These are phyloP conservation scores for Lindgomyces ingoldianus DNA, from an alignment of 495 filamentous ascomycete genomes.

Conservation along the genomic window DNA sequence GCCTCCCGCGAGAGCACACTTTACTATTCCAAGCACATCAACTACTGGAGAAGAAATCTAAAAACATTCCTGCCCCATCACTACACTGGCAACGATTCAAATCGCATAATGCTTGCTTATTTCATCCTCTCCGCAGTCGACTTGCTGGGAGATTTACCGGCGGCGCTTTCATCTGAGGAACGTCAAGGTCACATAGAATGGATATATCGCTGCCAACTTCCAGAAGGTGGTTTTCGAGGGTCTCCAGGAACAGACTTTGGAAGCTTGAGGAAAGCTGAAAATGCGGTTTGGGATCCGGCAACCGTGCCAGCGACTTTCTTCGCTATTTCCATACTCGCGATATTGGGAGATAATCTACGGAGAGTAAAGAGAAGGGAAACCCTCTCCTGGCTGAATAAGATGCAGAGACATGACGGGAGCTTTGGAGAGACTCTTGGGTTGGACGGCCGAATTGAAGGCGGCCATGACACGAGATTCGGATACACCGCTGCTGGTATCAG, in stretches of 20 bases:
- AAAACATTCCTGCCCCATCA: slow-evolving; percentile 75
- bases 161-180: slow-evolving; percentile 58
- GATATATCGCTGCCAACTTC: slow-evolving; percentile 75
- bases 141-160: slow-evolving; percentile 64
- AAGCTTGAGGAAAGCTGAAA: slow-evolving; percentile 48
- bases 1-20: slow-evolving; percentile 27
- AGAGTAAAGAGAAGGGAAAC: slow-evolving; percentile 67
- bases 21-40: slow-evolving; percentile 74
- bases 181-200: slow-evolving; percentile 63
- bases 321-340: slow-evolving; percentile 70
- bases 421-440: slow-evolving; percentile 80
- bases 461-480: slow-evolving; percentile 82
- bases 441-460: slow-evolving; percentile 66
- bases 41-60: slow-evolving; percentile 90
- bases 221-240: slow-evolving; percentile 76
- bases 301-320: slow-evolving; percentile 86
- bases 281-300: slow-evolving; percentile 71
- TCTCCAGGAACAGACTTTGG: slow-evolving; percentile 67
- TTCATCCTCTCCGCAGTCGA: slow-evolving; percentile 86
- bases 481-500: slow-evolving; percentile 79
- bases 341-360: slow-evolving; percentile 73
- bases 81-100: slow-evolving; percentile 85
- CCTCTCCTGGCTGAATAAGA: slow-evolving; percentile 68
- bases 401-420: slow-evolving; percentile 85
- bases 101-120: slow-evolving; percentile 84